Conservation (phyloP, 2,329 filamentous ascomycete species). For the Cercospora sp. region DNA sequence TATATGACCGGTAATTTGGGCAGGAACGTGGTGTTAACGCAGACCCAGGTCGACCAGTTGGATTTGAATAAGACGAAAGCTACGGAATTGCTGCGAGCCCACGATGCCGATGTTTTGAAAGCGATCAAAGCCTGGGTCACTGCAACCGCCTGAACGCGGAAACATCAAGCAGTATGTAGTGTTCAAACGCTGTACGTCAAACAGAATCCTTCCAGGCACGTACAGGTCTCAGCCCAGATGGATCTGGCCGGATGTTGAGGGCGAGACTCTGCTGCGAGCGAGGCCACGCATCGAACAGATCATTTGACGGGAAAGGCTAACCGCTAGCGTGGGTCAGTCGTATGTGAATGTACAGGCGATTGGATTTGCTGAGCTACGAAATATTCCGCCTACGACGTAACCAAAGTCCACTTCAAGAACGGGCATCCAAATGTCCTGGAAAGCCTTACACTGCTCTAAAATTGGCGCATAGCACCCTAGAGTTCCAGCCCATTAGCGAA, state of each 20-base stretch:
- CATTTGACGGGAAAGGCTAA: neutral
- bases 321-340: neutral
- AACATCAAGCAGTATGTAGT: neutral
- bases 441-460: neutral
- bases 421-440: neutral
- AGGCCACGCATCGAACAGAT: neutral
- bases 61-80: slow-evolving; percentile 71
- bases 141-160: slow-evolving; percentile 11
- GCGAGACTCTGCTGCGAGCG: neutral
- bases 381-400: neutral
- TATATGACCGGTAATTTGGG: neutral
- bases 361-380: neutral
- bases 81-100: slow-evolving; percentile 69
- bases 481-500: slow-evolving; percentile 26
- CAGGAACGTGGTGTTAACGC: neutral
- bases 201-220: neutral
- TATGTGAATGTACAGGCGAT: neutral
- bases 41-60: slow-evolving; percentile 61
- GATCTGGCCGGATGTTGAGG: neutral
- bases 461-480: neutral
- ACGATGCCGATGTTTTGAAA: slow-evolving; percentile 69
- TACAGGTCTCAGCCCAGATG: neutral
- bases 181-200: neutral
- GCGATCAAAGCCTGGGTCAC: slow-evolving; percentile 62
- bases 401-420: neutral